Base-by-base conservation (phyloP, 805 yeast species). In the Wickerhamiella hasegawae region DNA sequence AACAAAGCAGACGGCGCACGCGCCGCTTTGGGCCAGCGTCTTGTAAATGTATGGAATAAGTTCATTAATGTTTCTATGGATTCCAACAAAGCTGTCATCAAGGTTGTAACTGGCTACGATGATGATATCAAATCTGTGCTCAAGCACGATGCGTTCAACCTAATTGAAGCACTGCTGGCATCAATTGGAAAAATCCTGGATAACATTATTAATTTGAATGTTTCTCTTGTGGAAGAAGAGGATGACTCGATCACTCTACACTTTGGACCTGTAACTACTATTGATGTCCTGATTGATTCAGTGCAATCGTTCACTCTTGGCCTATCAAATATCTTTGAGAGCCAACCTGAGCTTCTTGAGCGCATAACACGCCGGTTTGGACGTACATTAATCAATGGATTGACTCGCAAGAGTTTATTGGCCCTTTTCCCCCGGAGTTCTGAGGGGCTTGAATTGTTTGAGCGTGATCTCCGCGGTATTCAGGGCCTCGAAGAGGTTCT, bases 141-240 rank as follows among this genome's bases (percentile, higher is more conserved):
- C 14, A 6, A 14, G 6, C 28, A 6, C 6, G 28, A 26, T 14
- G n/a, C n/a, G 15, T 12, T 6, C n/a, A 6, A 14, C 28, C 28
- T 26, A 14, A 8, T 10, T 26, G 28, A 26, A 26, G 8, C 10
- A n/a, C 16, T 26, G 6, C n/a, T 26, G 28, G 28, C 8, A 5
- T 5, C 14, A 8, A 26, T 26, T 26, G 8, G 28, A 5, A 26
- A 26, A 6, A 14, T 14, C 24, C 8, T 28, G 26, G 27, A 18
- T 15, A 18, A 11, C 20, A 34, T 28, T 11, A 44, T 40, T 14
- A 48, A 48, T 19, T 42, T 45, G 15, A 45, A 38, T 29, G 30
- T 39, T 39, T 34, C 43, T 21, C 16, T 37, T 27, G 33, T 32
- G 1, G 39, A 26, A 10, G 33, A 23, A 11, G 22, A 21, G 14